A percentile compares a stretch with the other conserved stretches of the same genome.
phyloP scores from a whole-genome alignment of 2,329 filamentous ascomycete species.

The Fusarium compactum region DNA sequence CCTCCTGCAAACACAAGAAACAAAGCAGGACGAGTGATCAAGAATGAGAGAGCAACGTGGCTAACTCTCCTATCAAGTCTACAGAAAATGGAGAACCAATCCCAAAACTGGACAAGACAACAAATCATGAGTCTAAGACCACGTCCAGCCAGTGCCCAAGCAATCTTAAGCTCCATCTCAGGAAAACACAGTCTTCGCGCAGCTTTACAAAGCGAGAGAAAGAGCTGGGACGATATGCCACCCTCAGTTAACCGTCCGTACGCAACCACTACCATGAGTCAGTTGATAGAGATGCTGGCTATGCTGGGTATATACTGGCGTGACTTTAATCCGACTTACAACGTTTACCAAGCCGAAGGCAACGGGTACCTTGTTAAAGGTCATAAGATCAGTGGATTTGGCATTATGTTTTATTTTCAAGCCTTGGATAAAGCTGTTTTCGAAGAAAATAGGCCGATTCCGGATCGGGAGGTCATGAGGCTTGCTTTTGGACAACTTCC shows the following conservation, averaged over 20 bases:
- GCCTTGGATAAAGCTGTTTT: conserved; percentile 19
- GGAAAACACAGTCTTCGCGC: conserved; percentile 7
- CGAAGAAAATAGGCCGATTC: conserved; percentile 3
- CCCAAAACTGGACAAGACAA: conserved; percentile 24
- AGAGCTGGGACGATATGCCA: conserved; percentile 30
- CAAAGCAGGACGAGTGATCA: conserved; percentile 12
- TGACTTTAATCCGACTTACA: conserved; percentile 12
- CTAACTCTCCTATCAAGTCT: not conserved
- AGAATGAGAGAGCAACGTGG: conserved; percentile 26
- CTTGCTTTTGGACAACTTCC: conserved; percentile 24
- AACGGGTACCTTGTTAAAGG: conserved; percentile 22
- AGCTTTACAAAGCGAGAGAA: conserved; percentile 13
- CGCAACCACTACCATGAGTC: conserved; percentile 19
- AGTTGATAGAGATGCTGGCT: conserved; percentile 24
- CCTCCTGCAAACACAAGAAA: not conserved
- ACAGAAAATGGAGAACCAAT: conserved; percentile 26
- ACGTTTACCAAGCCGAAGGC: conserved; percentile 18
- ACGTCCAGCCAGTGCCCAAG: conserved; percentile 4
- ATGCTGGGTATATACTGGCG: conserved; percentile 27
- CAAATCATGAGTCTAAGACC: conserved; percentile 23
- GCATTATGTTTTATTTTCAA: conserved; percentile 21
- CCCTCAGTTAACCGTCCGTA: conserved; percentile 13
- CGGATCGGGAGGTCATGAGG: not conserved
- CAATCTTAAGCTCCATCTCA: conserved; percentile 17
- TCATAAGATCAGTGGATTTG: conserved; percentile 14